A percentile compares a stretch with the other conserved stretches of the same genome.
Conservation (phyloP, 1,284 basidiomycete species). For the Tilletia walkeri region DNA sequence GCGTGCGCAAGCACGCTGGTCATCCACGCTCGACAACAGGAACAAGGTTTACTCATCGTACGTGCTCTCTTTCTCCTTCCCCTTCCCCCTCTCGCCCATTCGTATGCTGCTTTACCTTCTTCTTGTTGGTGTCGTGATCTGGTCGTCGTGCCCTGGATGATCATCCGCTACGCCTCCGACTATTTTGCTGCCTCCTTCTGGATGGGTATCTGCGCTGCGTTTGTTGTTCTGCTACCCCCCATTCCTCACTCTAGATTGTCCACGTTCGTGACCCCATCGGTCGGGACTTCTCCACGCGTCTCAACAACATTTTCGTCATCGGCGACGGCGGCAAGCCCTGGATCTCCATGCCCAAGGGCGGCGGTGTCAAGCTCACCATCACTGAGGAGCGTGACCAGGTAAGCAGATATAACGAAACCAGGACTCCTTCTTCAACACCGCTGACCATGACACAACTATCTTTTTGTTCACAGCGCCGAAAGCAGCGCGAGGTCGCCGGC, state of each 20-base stretch:
- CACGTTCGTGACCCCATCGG: constrained; percentile 95
- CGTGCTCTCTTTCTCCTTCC: not conserved
- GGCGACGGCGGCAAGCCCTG: constrained; percentile 93
- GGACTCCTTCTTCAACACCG: not conserved
- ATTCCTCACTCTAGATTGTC: constrained; percentile 34
- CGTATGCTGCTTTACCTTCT: not conserved
- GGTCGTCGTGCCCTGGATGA: too few relatives aligned
- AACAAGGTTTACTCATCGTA: constrained; percentile 20
- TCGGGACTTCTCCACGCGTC: constrained; percentile 69
- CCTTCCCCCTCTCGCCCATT: not conserved
- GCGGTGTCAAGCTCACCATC: constrained; percentile 81
- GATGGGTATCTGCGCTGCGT: constrained; percentile 7
- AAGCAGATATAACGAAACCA: not conserved
- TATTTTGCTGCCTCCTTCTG: too few relatives aligned
- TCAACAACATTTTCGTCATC: constrained; percentile 96
- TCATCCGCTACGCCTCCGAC: too few relatives aligned
- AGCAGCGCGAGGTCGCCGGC: constrained; percentile 21
- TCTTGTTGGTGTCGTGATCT: not conserved
- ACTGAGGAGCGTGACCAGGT: constrained; percentile 58
- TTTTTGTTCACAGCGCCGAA: constrained; percentile 19
- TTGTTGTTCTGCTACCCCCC: not conserved
- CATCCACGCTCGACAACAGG: constrained; percentile 18
- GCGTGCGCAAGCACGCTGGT: constrained; percentile 10
- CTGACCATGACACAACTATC: not conserved
- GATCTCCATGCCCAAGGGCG: constrained; percentile 96